phyloP scores from a whole-genome alignment of 139 green algal species.

The Bryopsis sp. region DNA sequence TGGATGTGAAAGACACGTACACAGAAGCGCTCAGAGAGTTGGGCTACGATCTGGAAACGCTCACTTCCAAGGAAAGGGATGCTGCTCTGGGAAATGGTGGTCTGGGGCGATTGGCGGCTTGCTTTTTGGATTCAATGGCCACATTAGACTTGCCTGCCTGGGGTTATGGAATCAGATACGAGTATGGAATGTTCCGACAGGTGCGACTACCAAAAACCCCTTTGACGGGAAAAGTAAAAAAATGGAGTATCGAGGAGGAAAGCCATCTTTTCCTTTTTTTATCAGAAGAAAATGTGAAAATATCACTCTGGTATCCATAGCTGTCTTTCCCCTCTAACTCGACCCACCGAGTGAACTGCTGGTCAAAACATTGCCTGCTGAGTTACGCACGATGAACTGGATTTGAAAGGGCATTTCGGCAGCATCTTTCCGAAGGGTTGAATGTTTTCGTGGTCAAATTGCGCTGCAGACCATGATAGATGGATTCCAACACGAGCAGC shows the following conservation, averaged over 20 bases:
- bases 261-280: no score
- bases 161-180: slow-evolving; percentile 98
- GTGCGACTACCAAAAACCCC: no score
- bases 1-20: slow-evolving; percentile 71
- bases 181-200: slow-evolving; percentile 98
- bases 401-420: no score
- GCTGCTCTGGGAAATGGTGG: slow-evolving; percentile 93
- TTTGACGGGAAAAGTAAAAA: not conserved
- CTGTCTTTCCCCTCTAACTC: not conserved
- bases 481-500: slow-evolving; percentile 90
- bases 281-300: no score
- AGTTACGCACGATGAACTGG: no score
- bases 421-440: no score
- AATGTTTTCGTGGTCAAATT: no score
- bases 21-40: slow-evolving; percentile 70
- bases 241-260: no score
- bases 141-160: slow-evolving; percentile 93
- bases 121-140: slow-evolving; percentile 99
- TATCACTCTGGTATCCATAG: no score
- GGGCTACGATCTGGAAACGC: slow-evolving; percentile 70
- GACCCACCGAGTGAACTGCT: not conserved
- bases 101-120: slow-evolving; percentile 91
- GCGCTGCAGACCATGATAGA: slow-evolving; percentile 73
- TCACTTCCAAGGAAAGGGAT: slow-evolving; percentile 48
- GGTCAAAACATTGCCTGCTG: no score